Evolutionary conservation across 176 grass and related monocot genomes (phyloP).

Genomic region (Phoenix roebelenii): DNA sequence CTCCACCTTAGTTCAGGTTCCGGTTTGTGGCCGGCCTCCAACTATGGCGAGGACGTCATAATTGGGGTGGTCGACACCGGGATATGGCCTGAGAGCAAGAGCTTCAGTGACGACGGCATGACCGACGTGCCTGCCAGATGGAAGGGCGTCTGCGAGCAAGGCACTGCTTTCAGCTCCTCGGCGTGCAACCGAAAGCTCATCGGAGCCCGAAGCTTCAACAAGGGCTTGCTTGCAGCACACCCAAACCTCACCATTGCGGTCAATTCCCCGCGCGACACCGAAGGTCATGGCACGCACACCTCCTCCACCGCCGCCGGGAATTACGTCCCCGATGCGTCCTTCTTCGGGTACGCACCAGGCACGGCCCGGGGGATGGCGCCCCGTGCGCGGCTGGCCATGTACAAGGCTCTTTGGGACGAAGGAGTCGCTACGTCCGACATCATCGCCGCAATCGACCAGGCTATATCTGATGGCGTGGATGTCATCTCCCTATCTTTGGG

Average conservation of each 20-base stretch:
- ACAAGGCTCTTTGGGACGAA: slow-evolving; percentile 59
- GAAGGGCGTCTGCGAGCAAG: slow-evolving; percentile 57
- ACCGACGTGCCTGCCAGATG: slow-evolving; percentile 37
- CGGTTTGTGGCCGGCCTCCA: slow-evolving; percentile 25
- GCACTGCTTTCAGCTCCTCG: slow-evolving; percentile 36
- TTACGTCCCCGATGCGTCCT: slow-evolving; percentile 23
- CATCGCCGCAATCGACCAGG: slow-evolving; percentile 59
- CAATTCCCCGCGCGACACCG: slow-evolving; percentile 54
- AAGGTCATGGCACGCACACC: slow-evolving; percentile 79
- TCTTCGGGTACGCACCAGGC: slow-evolving; percentile 52
- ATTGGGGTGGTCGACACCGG: slow-evolving; percentile 66
- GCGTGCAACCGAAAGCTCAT: slow-evolving; percentile 78
- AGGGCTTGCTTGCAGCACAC: slow-evolving; percentile 26
- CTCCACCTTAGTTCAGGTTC: slow-evolving; percentile 29
- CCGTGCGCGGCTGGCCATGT: slow-evolving; percentile 61
- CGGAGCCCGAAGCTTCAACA: slow-evolving; percentile 65
- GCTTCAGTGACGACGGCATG: slow-evolving; percentile 53
- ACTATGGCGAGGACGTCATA: slow-evolving; percentile 56
- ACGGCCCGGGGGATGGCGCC: slow-evolving; percentile 56
- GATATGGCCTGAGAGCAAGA: slow-evolving; percentile 79
- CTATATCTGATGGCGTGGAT: slow-evolving; percentile 74
- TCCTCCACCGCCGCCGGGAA: slow-evolving; percentile 56
- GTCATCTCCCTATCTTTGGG: slow-evolving; percentile 69
- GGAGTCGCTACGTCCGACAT: slow-evolving; percentile 47
- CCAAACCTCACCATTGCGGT: slow-evolving; percentile 32